Percentiles rank a stretch among this genome's conserved stretches.
Conservation (phyloP, 2,329 filamentous ascomycete species). For the Paraphaeosphaeria sporulosa region DNA sequence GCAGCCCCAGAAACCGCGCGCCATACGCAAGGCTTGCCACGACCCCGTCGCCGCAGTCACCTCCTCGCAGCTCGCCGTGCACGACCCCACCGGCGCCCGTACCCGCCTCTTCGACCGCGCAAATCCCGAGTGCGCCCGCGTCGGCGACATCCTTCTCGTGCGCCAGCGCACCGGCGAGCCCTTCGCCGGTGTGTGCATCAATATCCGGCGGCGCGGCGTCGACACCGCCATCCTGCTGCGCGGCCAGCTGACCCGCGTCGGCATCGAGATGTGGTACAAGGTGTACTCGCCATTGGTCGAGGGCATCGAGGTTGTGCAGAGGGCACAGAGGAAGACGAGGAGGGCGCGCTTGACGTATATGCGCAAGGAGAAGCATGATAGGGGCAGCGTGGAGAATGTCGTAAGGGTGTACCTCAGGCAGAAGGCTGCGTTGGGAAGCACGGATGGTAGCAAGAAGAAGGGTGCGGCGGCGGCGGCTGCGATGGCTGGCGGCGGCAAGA, state of each 20-base stretch:
- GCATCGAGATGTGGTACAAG: constrained; percentile 98
- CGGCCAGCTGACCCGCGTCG: constrained; percentile 83
- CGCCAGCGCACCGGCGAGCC: constrained; percentile 85
- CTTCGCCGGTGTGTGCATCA: constrained; percentile 87
- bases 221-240: constrained; percentile 89
- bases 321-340: constrained; percentile 82
- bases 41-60: constrained; percentile 75
- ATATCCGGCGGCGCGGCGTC: constrained; percentile 82
- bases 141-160: constrained; percentile 91
- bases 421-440: constrained; percentile 45
- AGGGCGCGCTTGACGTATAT: constrained; percentile 90
- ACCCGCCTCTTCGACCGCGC: constrained; percentile 79
- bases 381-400: constrained; percentile 49
- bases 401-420: constrained; percentile 47
- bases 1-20: constrained; percentile 58
- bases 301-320: constrained; percentile 92
- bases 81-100: constrained; percentile 86
- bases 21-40: constrained; percentile 62
- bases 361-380: constrained; percentile 60
- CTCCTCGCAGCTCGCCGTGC: constrained; percentile 70
- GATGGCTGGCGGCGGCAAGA: constrained; percentile 27
- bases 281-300: constrained; percentile 88
- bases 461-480: constrained; percentile 23
- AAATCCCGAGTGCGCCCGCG: constrained; percentile 80
- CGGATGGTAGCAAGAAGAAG: constrained; percentile 41